phyloP scores from a whole-genome alignment of 441 rosid genomes.

The Adansonia rubrostipa region DNA sequence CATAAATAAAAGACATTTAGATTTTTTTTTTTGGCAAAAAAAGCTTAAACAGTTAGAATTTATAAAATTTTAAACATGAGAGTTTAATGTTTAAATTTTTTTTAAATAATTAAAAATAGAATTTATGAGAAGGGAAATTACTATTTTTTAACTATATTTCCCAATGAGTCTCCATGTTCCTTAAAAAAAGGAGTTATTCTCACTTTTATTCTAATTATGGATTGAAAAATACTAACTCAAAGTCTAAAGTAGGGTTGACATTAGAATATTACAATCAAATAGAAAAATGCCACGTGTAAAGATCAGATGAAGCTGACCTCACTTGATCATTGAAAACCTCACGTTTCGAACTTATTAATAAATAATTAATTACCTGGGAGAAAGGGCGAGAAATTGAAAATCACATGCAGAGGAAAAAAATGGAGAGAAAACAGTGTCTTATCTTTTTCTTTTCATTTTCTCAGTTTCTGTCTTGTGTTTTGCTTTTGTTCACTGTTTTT shows the following conservation, averaged over 20 bases:
- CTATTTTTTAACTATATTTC: neutral
- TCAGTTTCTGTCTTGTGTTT: neutral
- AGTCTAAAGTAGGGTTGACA: neutral
- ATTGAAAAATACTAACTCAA: neutral
- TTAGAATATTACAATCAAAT: neutral
- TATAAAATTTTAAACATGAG: too few relatives aligned
- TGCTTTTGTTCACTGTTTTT: conserved; percentile 8
- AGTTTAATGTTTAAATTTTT: neutral
- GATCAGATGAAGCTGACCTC: neutral
- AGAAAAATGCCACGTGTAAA: neutral
- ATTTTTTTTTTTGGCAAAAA: too few relatives aligned
- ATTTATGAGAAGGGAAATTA: neutral
- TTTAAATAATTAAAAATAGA: neutral
- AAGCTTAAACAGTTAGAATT: too few relatives aligned
- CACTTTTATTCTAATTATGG: neutral
- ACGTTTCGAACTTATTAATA: neutral
- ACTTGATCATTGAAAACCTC: neutral
- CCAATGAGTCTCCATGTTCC: neutral
- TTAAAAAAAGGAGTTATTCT: neutral
- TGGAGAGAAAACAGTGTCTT: too few relatives aligned
- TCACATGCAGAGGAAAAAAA: too few relatives aligned
- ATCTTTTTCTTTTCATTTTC: neutral
- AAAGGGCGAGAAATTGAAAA: conserved; percentile 37
- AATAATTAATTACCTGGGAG: neutral
- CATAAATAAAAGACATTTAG: neutral